Evolutionary conservation across 768 basidiomycete genomes (phyloP).

Genomic region (Tricholoma sp.): DNA sequence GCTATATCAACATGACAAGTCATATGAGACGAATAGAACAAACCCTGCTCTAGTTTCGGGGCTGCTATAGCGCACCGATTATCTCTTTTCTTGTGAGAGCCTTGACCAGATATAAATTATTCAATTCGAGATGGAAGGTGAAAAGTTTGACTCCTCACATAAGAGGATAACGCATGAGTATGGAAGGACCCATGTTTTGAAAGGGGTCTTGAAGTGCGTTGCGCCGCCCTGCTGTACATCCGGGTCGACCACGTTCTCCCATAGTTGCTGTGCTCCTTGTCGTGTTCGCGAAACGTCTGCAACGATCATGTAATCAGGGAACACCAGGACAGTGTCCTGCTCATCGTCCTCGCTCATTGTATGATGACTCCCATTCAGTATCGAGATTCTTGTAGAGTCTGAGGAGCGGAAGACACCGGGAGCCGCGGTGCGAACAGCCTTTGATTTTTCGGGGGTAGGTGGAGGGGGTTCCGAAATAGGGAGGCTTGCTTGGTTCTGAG

Average conservation of each 20-base stretch:
- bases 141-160: slow-evolving; percentile 49
- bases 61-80: slow-evolving; percentile 89
- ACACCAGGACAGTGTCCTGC: slow-evolving; percentile 75
- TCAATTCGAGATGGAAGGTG: slow-evolving; percentile 9
- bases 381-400: slow-evolving; percentile 53
- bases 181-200: slow-evolving; percentile 77
- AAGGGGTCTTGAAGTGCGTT: slow-evolving; percentile 35
- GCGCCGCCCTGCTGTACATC: slow-evolving; percentile 43
- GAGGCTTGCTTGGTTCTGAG: slow-evolving; percentile 24
- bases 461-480: slow-evolving; percentile 24
- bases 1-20: slow-evolving; percentile 3
- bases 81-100: slow-evolving; percentile 91
- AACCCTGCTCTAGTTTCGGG: slow-evolving; percentile 74
- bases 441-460: slow-evolving; percentile 20
- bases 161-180: slow-evolving; percentile 88
- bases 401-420: slow-evolving; percentile 54
- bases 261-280: slow-evolving; percentile 67
- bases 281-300: slow-evolving; percentile 60
- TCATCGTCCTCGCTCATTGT: slow-evolving; percentile 61
- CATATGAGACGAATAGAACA: slow-evolving; percentile 13
- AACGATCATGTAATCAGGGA: slow-evolving; percentile 90
- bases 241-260: slow-evolving; percentile 59
- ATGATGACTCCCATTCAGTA: slow-evolving; percentile 81
- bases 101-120: slow-evolving; percentile 33
- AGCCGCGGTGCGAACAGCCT: slow-evolving; percentile 29